Base-by-base conservation (phyloP, 805 yeast species). In the Candida vartiovaarae region DNA sequence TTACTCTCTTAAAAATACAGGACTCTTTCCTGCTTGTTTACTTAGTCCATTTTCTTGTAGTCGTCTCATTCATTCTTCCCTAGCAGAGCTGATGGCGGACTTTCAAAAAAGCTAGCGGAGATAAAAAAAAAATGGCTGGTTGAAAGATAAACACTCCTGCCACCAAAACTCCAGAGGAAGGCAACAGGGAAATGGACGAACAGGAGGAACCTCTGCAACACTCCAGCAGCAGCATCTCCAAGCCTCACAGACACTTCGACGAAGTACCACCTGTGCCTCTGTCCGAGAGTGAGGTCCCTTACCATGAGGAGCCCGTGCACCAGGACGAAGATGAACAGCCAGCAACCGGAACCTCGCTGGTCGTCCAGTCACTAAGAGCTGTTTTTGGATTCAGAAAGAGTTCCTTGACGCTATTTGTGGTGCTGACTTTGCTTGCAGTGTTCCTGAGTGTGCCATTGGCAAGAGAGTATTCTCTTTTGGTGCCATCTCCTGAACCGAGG, bases 361-460 rank as follows among this genome's bases (percentile, higher is more conserved):
- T 56, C 29, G 37, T 39, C 2, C 45, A 49, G 33, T 59, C 63
- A 25, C 34, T 72, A 7, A 68, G 82, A 43, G 68, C 80, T 5
- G 60, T 75, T 1, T 79, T 82, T 59, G 80, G 84, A n/a, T 84
- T 83, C 64, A 64, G 91, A 48, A 84, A 84, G 62, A 82, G 90
- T 0, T 72, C 86, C 2, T 68, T 84, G 37, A 78, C 88, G 7
- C 51, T 80, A 3, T 59, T 82, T 41, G 74, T 79, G 6, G 58
- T 76, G 1, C 29, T 75, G 6, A 71, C 85, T 0, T 69, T 75
- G 41, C 41, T 72, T 1, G 42, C 62, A 4, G 67, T 78, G 3
- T 60, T 74, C 7, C 34, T 66, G 2, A 40, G 74, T 4, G 67
- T 71, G 11, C 51, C 56, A 11, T 52, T 58, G 32, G 73, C 70